These are phyloP conservation scores for Pseudogymnoascus destructans DNA, from an alignment of 2,329 filamentous ascomycete genomes.

Conservation along the genomic window DNA sequence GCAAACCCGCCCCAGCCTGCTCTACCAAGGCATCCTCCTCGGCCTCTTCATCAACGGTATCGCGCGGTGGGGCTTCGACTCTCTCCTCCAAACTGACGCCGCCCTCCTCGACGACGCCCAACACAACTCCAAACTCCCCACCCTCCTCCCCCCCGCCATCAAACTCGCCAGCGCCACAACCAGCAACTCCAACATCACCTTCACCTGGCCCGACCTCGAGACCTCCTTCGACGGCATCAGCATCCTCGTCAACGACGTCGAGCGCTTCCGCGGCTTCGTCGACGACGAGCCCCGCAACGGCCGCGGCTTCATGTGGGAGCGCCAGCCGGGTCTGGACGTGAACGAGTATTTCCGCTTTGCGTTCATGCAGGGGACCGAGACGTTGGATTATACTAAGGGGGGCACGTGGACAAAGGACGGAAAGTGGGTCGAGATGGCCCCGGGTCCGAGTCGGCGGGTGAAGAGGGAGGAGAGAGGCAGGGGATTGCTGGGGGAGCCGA, in stretches of 20 bases:
- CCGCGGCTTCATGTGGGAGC: conserved; percentile 43
- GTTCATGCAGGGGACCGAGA: conserved; percentile 51
- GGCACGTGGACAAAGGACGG: conserved; percentile 54
- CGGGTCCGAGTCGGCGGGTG: conserved; percentile 5
- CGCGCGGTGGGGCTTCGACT: conserved; percentile 86
- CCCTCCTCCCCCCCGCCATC: conserved; percentile 35
- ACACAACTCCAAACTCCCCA: conserved; percentile 47
- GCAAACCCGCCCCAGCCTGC: conserved; percentile 69
- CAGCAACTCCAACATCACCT: conserved; percentile 53
- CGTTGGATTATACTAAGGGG: conserved; percentile 63
- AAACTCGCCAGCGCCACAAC: conserved; percentile 26
- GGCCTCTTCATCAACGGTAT: conserved; percentile 91
- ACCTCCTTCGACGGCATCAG: conserved; percentile 56
- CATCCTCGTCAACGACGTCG: conserved; percentile 74
- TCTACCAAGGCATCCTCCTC: conserved; percentile 82
- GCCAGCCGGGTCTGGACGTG: conserved; percentile 32
- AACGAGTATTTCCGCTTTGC: conserved; percentile 70
- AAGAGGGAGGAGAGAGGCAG: background rate
- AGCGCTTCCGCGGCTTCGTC: conserved; percentile 63
- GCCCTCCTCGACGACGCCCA: conserved; percentile 59
- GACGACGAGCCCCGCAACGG: conserved; percentile 29
- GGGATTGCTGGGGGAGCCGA: background rate
- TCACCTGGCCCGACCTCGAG: conserved; percentile 36
- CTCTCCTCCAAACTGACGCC: conserved; percentile 68
- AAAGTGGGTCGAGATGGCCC: conserved; percentile 49